phyloP scores from a whole-genome alignment of 2,329 filamentous ascomycete genomes.

The Arthrobotrys pseudoclavata region DNA sequence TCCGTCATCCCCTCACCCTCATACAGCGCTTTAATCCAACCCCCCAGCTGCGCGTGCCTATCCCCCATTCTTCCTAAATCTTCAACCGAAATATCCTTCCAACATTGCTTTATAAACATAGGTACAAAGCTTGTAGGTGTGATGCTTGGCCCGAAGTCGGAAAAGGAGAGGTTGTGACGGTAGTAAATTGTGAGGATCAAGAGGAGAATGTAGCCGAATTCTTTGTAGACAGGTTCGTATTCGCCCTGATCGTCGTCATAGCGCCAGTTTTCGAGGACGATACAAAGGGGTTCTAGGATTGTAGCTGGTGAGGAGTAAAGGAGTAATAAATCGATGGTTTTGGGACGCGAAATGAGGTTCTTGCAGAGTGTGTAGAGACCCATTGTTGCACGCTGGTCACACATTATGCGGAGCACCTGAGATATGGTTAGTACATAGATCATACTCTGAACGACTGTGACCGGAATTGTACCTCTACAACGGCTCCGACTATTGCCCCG shows the following conservation, averaged over 20 bases:
- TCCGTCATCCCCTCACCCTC: slow-evolving; percentile 80
- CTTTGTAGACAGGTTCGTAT: slow-evolving; percentile 87
- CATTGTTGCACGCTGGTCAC: slow-evolving; percentile 81
- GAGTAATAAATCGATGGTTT: slow-evolving; percentile 80
- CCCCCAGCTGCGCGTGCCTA: slow-evolving; percentile 74
- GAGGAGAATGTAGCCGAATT: slow-evolving; percentile 82
- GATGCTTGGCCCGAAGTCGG: slow-evolving; percentile 74
- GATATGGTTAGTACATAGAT: not conserved
- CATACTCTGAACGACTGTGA: not conserved
- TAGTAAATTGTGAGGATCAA: slow-evolving; percentile 81
- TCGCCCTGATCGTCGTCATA: slow-evolving; percentile 87
- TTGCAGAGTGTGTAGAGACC: slow-evolving; percentile 81
- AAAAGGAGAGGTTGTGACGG: slow-evolving; percentile 76
- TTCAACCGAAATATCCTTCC: slow-evolving; percentile 69
- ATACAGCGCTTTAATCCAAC: slow-evolving; percentile 84
- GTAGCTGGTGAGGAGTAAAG: slow-evolving; percentile 79
- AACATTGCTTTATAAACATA: slow-evolving; percentile 64
- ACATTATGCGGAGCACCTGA: slow-evolving; percentile 78
- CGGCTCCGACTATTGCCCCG: slow-evolving; percentile 62
- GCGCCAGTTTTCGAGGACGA: slow-evolving; percentile 81
- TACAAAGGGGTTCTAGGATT: slow-evolving; percentile 80
- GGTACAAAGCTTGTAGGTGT: slow-evolving; percentile 65
- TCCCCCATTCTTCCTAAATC: slow-evolving; percentile 75
- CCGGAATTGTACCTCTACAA: slow-evolving; percentile 60
- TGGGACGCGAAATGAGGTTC: slow-evolving; percentile 78